A percentile compares a stretch with the other conserved stretches of the same genome.
phyloP scores from a whole-genome alignment of 2,329 filamentous ascomycete species.

The Pseudogymnoascus sp. region DNA sequence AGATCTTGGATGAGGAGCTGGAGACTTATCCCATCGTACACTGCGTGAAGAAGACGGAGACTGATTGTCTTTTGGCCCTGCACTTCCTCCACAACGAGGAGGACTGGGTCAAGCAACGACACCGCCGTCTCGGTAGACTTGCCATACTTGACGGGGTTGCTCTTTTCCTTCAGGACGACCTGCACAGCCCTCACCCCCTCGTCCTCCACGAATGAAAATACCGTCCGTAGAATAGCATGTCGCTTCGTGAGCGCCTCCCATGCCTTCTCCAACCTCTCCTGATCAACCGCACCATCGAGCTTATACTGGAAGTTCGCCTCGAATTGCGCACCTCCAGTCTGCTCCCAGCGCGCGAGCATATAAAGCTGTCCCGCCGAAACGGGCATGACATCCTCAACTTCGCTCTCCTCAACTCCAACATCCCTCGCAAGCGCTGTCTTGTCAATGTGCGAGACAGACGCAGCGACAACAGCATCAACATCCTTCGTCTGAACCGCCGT shows the following conservation, averaged over 20 bases:
- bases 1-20: slow-evolving; percentile 51
- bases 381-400: slow-evolving; percentile 48
- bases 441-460: slow-evolving; percentile 33
- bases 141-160: slow-evolving; percentile 23
- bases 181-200: slow-evolving; percentile 51
- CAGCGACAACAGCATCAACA: slow-evolving; percentile 31
- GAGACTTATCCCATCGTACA: slow-evolving; percentile 82
- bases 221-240: slow-evolving; percentile 60
- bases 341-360: slow-evolving; percentile 71
- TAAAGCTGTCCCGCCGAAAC: slow-evolving; percentile 71
- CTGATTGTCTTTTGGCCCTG: slow-evolving; percentile 20
- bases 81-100: slow-evolving; percentile 17
- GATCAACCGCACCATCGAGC: slow-evolving; percentile 33
- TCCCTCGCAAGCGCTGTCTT: slow-evolving; percentile 29
- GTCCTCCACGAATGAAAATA: slow-evolving; percentile 46
- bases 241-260: slow-evolving; percentile 52
- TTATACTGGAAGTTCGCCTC: slow-evolving; percentile 63
- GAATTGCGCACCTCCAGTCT: slow-evolving; percentile 57
- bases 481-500: slow-evolving; percentile 35
- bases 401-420: slow-evolving; percentile 33
- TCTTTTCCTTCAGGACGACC: slow-evolving; percentile 39
- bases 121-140: slow-evolving; percentile 15
- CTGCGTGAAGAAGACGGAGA: slow-evolving; percentile 69
- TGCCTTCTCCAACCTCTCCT: slow-evolving; percentile 40
- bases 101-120: slow-evolving; percentile 14